Evolutionary conservation across 1,284 basidiomycete genomes (phyloP).

Genomic region (Fistulinella cinereoalba): DNA sequence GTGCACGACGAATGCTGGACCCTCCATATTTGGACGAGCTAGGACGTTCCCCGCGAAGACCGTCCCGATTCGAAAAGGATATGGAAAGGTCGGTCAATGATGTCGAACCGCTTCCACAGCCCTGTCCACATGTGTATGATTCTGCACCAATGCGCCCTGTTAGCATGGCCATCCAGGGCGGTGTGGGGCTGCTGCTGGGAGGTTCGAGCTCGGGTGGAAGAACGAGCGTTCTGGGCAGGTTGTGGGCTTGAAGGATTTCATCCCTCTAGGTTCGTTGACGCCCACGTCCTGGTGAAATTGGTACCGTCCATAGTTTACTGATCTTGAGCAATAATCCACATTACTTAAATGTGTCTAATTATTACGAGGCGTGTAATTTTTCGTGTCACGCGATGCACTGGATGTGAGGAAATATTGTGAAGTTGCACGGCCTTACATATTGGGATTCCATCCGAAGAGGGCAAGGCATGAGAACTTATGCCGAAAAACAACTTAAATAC

Average conservation of each 20-base stretch:
- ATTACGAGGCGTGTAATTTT: too few relatives aligned
- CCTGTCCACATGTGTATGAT: slow-evolving; percentile 74
- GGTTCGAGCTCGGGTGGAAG: slow-evolving; percentile 38
- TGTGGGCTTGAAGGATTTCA: slow-evolving; percentile 43
- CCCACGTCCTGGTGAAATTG: too few relatives aligned
- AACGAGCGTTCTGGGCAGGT: slow-evolving; percentile 62
- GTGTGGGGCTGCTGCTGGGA: slow-evolving; percentile 60
- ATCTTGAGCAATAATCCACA: neutral
- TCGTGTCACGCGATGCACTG: too few relatives aligned
- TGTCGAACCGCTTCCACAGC: slow-evolving; percentile 57
- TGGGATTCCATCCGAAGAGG: too few relatives aligned
- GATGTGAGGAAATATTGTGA: too few relatives aligned
- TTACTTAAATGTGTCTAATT: neutral
- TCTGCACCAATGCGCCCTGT: slow-evolving; percentile 72
- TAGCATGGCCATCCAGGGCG: slow-evolving; percentile 68
- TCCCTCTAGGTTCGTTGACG: neutral
- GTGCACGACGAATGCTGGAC: slow-evolving; percentile 54
- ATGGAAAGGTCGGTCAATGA: slow-evolving; percentile 54
- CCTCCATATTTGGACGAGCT: slow-evolving; percentile 46
- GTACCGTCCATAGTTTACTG: neutral
- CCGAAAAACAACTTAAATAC: too few relatives aligned
- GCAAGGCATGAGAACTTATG: too few relatives aligned
- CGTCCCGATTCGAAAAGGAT: slow-evolving; percentile 74
- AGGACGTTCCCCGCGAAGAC: slow-evolving; percentile 47
- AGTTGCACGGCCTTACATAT: too few relatives aligned